A percentile compares a stretch with the other conserved stretches of the same genome.
Evolutionary conservation across 768 basidiomycete genomes (phyloP).

Genomic region (Mycena crocata): DNA sequence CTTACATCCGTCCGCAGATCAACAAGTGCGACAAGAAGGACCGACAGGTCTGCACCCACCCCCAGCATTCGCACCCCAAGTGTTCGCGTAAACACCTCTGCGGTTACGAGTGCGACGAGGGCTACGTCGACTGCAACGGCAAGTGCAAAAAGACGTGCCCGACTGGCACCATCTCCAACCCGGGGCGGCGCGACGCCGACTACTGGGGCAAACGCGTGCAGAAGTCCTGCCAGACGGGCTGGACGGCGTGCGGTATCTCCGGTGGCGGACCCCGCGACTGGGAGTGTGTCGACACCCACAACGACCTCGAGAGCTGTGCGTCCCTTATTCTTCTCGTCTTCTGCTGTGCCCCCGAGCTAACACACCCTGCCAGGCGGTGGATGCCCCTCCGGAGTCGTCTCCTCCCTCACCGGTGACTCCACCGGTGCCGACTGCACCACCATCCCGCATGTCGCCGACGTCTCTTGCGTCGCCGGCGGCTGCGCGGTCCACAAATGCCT

Average conservation of each 20-base stretch:
- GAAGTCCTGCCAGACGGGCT: conserved; percentile 40
- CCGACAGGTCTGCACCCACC: conserved; percentile 40
- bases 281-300: conserved; percentile 50
- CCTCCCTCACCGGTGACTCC: conserved; percentile 31
- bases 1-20: conserved; percentile 36
- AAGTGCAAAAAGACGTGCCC: conserved; percentile 37
- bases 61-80: conserved; percentile 37
- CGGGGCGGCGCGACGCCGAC: neutral
- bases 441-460: conserved; percentile 50
- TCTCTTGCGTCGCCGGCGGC: conserved; percentile 46
- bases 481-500: conserved; percentile 50
- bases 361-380: conserved; percentile 46
- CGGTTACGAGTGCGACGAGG: conserved; percentile 46
- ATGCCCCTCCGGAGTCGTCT: conserved; percentile 43
- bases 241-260: conserved; percentile 47
- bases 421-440: conserved; percentile 50
- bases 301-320: conserved; percentile 53
- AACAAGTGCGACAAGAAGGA: conserved; percentile 16
- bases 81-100: conserved; percentile 42
- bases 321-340: neutral
- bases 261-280: conserved; percentile 43
- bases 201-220: conserved; percentile 36
- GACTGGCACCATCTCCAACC: neutral
- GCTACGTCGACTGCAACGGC: conserved; percentile 42
- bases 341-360: neutral